Evolutionary conservation across 768 basidiomycete genomes (phyloP), one percentile per base, ranked within the genome.

Genomic region (Russula griseocarnosa): DNA sequence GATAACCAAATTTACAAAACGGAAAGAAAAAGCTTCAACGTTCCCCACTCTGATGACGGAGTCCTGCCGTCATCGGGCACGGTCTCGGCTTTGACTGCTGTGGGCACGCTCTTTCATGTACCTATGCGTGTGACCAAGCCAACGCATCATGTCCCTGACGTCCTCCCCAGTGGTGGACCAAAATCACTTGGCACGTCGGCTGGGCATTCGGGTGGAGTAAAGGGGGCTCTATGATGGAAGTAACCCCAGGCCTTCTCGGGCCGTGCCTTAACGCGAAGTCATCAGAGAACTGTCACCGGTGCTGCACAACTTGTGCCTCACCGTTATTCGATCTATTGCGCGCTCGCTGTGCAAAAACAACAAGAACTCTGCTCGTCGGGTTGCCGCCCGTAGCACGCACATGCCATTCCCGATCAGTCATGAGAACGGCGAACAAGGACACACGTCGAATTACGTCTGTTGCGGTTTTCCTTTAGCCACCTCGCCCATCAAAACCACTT

Each of bases 141-240:
- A 40, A 40, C 14, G 38, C 38, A 9, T n/a, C 28, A 46, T 38
- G 34, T 38, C 40, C 60, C 26, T 61, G 60, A 38, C 3, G 6
- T 46, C 34, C 44, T 3, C 14, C 30, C 24, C 14, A 36, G 7
- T 6, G 11, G 18, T n/a, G 24, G 26, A n/a, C 26, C 55, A 14
- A 20, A 3, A 30, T 40, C 34, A 10, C 26, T 30, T 36, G 26
- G 54, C 36, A 18, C 46, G 14, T 14, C 44, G 36, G n/a, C n/a
- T n/a, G n/a, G 24, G 28, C 36, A n/a, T 49, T 34, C 47, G 46
- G 1, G 13, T 40, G 32, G 61, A 13, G 7, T 55, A 61, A 46
- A 61, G 61, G 24, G 20, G 61, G 46, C 54, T 24, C 2, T 49
- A 38, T 55, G 61, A 55, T 55, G n/a, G 61, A 55, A 61, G 46